Conservation (phyloP, 768 basidiomycete genomes). For the Multifurca ochricompacta region DNA sequence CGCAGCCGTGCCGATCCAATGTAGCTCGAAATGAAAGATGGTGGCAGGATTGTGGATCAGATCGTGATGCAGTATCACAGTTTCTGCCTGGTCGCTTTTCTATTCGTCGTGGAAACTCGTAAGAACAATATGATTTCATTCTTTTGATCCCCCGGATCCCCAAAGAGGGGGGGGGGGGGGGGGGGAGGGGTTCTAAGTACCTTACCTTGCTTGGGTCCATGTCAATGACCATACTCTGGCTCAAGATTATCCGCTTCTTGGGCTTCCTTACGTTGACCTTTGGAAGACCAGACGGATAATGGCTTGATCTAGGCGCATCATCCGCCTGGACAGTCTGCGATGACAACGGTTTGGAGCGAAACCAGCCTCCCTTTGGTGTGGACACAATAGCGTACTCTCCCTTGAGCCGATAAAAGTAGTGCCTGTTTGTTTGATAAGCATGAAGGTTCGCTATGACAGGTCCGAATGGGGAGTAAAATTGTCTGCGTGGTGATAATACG, state of each 20-base stretch:
- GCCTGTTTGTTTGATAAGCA: conserved; percentile 35
- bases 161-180: no score
- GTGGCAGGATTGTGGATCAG: conserved; percentile 92
- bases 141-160: no score
- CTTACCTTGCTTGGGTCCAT: conserved; percentile 67
- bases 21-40: conserved; percentile 94
- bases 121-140: not conserved
- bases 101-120: conserved; percentile 26
- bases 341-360: conserved; percentile 40
- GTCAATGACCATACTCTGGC: conserved; percentile 88
- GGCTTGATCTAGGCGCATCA: conserved; percentile 6
- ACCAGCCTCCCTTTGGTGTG: conserved; percentile 66
- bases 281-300: conserved; percentile 32
- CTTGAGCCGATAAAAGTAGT: conserved; percentile 82
- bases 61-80: conserved; percentile 86
- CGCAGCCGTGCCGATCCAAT: conserved; percentile 94
- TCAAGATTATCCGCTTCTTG: conserved; percentile 63
- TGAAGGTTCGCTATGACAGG: not conserved
- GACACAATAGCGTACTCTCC: conserved; percentile 66
- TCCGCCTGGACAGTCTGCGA: conserved; percentile 5
- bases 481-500: not conserved
- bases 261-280: conserved; percentile 35
- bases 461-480: not conserved
- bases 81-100: conserved; percentile 84
- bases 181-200: not conserved